Evolutionary conservation across 2,329 filamentous ascomycete genomes (phyloP).

Genomic region (Ascochyta lentis): DNA sequence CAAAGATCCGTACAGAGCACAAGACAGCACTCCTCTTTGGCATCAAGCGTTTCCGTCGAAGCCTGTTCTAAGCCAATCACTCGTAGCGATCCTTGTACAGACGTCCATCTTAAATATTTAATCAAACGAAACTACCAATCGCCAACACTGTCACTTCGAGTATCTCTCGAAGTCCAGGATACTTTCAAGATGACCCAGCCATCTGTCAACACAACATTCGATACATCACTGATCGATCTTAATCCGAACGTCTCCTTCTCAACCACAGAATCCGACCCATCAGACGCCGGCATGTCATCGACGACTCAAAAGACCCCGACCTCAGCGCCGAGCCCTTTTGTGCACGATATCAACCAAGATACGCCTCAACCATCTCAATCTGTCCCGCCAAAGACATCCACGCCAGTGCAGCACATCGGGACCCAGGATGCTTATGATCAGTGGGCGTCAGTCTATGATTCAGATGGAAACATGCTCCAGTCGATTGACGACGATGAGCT

Average conservation of each 20-base stretch:
- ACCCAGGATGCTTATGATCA: slow-evolving; percentile 57
- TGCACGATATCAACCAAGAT: slow-evolving; percentile 14
- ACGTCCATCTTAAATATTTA: not conserved
- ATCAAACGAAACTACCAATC: not conserved
- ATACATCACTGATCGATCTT: slow-evolving; percentile 48
- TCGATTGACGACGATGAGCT: slow-evolving; percentile 67
- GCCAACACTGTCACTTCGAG: not conserved
- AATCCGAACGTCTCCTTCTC: slow-evolving; percentile 43
- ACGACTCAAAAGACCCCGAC: slow-evolving; percentile 11
- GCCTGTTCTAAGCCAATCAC: not conserved
- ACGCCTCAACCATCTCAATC: slow-evolving; percentile 26
- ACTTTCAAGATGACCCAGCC: slow-evolving; percentile 44
- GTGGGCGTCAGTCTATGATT: slow-evolving; percentile 66
- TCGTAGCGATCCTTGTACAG: not conserved
- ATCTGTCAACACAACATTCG: slow-evolving; percentile 47
- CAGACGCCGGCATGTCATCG: slow-evolving; percentile 18
- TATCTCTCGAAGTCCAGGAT: not conserved
- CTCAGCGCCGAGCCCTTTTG: slow-evolving; percentile 10
- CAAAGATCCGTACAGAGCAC: slow-evolving; percentile 3
- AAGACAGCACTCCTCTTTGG: slow-evolving; percentile 17
- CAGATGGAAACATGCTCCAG: slow-evolving; percentile 71
- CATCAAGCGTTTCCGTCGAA: slow-evolving; percentile 4
- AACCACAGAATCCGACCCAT: slow-evolving; percentile 44
- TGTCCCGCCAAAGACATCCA: slow-evolving; percentile 14
- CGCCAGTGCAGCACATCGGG: slow-evolving; percentile 42